Percentiles rank a stretch among this genome's conserved stretches.
phyloP scores from a whole-genome alignment of 345 rosid species.

The Excoecaria cochinchinensis region DNA sequence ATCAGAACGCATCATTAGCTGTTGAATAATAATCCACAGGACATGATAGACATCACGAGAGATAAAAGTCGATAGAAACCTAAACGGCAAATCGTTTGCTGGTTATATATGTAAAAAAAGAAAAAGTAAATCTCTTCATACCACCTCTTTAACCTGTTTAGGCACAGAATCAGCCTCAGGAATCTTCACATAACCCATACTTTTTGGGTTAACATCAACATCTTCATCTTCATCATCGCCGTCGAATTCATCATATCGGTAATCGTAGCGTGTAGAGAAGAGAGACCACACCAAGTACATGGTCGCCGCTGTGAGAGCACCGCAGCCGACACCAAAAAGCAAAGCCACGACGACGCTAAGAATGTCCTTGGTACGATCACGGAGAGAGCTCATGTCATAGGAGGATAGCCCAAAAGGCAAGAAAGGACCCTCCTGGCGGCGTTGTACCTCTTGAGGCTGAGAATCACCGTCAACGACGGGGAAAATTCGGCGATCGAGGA shows the following conservation, averaged over 20 bases:
- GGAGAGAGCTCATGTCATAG: conserved; percentile 56
- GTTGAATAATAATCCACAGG: conserved; percentile 5
- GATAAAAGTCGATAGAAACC: background rate
- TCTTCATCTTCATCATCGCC: conserved; percentile 38
- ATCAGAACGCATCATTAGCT: background rate
- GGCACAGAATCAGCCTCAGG: conserved; percentile 32
- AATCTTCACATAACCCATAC: conserved; percentile 73
- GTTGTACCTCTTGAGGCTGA: conserved; percentile 9
- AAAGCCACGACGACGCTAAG: conserved; percentile 83
- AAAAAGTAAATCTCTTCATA: background rate
- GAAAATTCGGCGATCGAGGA: conserved; percentile 37
- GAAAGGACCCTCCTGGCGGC: conserved; percentile 10
- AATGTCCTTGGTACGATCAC: conserved; percentile 78
- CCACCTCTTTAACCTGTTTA: conserved; percentile 9
- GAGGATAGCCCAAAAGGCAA: conserved; percentile 30
- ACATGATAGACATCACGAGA: background rate
- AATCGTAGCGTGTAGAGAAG: conserved; percentile 45
- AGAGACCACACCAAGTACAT: conserved; percentile 87
- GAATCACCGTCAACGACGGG: conserved; percentile 16
- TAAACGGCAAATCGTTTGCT: background rate
- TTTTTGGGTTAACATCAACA: conserved; percentile 47
- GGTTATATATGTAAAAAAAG: background rate
- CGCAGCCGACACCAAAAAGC: conserved; percentile 90
- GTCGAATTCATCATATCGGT: conserved; percentile 24
- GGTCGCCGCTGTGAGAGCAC: conserved; percentile 86